A percentile compares a stretch with the other conserved stretches of the same genome.
phyloP scores from a whole-genome alignment of 1,139 yeast genomes.

The Pichia terricola region DNA sequence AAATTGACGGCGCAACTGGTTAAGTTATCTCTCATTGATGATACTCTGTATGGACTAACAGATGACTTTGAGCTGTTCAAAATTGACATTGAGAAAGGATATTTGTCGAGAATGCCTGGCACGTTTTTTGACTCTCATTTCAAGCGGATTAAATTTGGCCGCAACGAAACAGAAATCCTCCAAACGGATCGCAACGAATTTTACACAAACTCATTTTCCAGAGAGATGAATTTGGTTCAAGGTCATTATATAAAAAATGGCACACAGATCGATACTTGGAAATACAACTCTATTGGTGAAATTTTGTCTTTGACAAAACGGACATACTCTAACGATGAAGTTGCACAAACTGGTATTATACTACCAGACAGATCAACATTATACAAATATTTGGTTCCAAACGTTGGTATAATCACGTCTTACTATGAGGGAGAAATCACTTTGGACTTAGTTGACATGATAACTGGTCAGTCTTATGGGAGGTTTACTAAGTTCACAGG shows the following conservation, averaged over 20 bases:
- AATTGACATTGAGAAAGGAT: slow-evolving; percentile 13
- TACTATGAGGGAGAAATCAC: slow-evolving; percentile 30
- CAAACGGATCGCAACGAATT: slow-evolving; percentile 10
- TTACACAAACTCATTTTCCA: slow-evolving; percentile 8
- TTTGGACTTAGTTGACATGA: slow-evolving; percentile 52
- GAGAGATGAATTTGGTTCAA: slow-evolving; percentile 4
- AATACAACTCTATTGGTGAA: slow-evolving; percentile 1
- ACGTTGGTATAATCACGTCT: slow-evolving; percentile 49
- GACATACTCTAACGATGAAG: slow-evolving; percentile 33
- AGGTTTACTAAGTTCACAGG: slow-evolving; percentile 2
- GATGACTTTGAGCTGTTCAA: slow-evolving; percentile 11
- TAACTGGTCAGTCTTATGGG: slow-evolving; percentile 58
- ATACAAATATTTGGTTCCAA: slow-evolving; percentile 78
- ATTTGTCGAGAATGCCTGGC: slow-evolving; percentile 4
- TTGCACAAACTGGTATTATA: slow-evolving; percentile 63
- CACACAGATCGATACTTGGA: slow-evolving; percentile 15
- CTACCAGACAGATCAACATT: slow-evolving; percentile 65
- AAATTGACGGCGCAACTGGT: slow-evolving; percentile 19
- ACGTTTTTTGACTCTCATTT: slow-evolving; percentile 5
- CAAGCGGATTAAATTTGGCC: background rate
- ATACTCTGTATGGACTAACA: slow-evolving; percentile 10
- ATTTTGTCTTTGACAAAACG: slow-evolving; percentile 31
- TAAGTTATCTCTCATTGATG: slow-evolving; percentile 14
- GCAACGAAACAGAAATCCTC: slow-evolving; percentile 2
- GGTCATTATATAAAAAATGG: slow-evolving; percentile 10